Base-by-base conservation (phyloP, 306 rosid species). In the Lathyrus tuberosus region DNA sequence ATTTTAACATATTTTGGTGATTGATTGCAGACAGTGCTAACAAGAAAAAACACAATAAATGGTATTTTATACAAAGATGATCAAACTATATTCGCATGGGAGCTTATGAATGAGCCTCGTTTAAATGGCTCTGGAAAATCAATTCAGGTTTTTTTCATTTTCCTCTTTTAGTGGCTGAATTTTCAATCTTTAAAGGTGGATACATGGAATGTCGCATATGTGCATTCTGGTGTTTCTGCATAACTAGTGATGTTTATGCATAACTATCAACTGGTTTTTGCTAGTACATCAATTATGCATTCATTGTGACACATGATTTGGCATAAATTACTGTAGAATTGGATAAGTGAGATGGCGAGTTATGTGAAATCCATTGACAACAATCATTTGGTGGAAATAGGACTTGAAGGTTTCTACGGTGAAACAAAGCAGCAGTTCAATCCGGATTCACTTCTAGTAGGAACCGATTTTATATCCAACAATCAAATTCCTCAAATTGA, bases 381-480 rank as follows among this genome's bases (percentile, higher is more conserved):
- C 6, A 83, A 73, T 5, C 87, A 83, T 53, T 69, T 79, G 11
- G 37, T 76, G 2, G 82, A 80, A 62, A 62, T 83, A 5, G 82
- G 87, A 2, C 78, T 79, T 16, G 87, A 83, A 80, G 87, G 84
- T 0, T 80, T 80, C 20, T 74, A 84, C 2, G 85, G 83, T 49
- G 65, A 83, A 64, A 51, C 81, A 11, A 57, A 57, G 2, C 28
- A 13, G 6, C 18, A 57, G 1, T 28, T 57, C 40, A 57, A 57
- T 28, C 62, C 62, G 40, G 31, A 57, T 30, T 2, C 18, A 5
- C 0, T 1, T 26, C 18, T 30, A 79, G 67, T 43, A 31, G 84
- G 86, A 52, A 83, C 84, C n/a, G 84, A 79, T 83, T 83, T 83
- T 51, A 79, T 83, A 38, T 67, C 84, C 26, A 83, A 83, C 70